phyloP scores from a whole-genome alignment of 1,139 yeast genomes.

The Suhomyces wounanorum region DNA sequence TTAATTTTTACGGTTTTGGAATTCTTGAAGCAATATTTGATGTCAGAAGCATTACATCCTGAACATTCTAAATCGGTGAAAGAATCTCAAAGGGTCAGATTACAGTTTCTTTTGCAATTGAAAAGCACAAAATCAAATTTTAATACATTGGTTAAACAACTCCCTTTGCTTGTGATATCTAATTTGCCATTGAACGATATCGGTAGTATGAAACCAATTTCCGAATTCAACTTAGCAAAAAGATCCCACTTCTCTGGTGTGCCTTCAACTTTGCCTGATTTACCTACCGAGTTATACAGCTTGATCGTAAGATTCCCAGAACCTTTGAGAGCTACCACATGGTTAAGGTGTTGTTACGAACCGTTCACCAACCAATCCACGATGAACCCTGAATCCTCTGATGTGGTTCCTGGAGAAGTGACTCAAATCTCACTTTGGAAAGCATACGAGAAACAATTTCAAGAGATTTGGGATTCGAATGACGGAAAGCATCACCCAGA shows the following conservation, averaged over 20 bases:
- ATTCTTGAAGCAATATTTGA: conserved; percentile 42
- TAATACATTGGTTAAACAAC: conserved; percentile 52
- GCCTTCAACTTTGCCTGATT: conserved; percentile 61
- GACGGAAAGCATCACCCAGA: conserved; percentile 40
- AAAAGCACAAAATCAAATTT: conserved; percentile 37
- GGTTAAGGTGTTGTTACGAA: conserved; percentile 93
- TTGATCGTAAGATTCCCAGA: conserved; percentile 71
- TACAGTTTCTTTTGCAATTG: conserved; percentile 36
- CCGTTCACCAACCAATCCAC: conserved; percentile 44
- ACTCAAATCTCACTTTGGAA: conserved; percentile 97
- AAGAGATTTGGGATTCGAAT: conserved; percentile 36
- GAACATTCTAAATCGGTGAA: conserved; percentile 30
- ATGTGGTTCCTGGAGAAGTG: conserved; percentile 64
- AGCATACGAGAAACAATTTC: conserved; percentile 85
- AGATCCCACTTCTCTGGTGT: conserved; percentile 42
- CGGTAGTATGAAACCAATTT: conserved; percentile 21
- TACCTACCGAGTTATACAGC: conserved; percentile 58
- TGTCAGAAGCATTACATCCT: conserved; percentile 42
- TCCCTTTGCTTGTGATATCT: conserved; percentile 61
- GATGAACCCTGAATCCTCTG: conserved; percentile 18
- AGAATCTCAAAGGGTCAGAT: conserved; percentile 37
- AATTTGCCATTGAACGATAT: conserved; percentile 21
- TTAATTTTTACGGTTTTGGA: conserved; percentile 35
- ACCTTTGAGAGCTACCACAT: conserved; percentile 89
- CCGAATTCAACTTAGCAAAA: conserved; percentile 33